These are phyloP conservation scores for Annulohypoxylon maeteangense DNA, from an alignment of 495 filamentous ascomycete species.

Conservation along the genomic window DNA sequence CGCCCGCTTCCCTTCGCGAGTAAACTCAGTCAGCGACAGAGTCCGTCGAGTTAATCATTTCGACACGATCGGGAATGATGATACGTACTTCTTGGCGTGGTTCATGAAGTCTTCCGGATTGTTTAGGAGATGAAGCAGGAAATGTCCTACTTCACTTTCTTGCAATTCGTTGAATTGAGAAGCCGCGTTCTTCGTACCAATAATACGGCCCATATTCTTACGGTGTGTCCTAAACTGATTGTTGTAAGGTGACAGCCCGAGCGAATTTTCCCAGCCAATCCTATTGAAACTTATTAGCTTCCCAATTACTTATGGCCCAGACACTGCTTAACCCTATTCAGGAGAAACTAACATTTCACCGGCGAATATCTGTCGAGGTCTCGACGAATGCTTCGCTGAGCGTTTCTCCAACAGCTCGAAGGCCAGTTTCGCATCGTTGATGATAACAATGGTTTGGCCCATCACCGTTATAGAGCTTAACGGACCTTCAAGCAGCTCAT, in stretches of 20 bases:
- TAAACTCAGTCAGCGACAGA: not conserved
- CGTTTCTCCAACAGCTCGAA: constrained; percentile 61
- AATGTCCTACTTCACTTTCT: constrained; percentile 54
- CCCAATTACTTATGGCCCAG: not conserved
- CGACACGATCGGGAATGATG: not conserved
- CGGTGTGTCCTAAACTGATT: constrained; percentile 54
- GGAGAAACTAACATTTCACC: constrained; percentile 52
- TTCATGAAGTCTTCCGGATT: constrained; percentile 50
- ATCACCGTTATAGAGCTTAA: constrained; percentile 64
- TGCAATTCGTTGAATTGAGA: constrained; percentile 53
- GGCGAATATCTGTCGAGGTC: constrained; percentile 51
- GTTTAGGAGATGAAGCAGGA: constrained; percentile 56
- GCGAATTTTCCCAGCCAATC: constrained; percentile 50
- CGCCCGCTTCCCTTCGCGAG: constrained; percentile 47
- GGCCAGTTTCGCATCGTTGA: constrained; percentile 57
- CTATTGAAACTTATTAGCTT: constrained; percentile 12
- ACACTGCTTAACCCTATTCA: not conserved
- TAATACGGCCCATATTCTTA: constrained; percentile 51
- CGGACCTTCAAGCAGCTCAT: constrained; percentile 48
- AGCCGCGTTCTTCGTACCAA: constrained; percentile 49
- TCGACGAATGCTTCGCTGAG: constrained; percentile 56
- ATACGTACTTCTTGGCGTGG: constrained; percentile 54
- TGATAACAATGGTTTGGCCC: constrained; percentile 59
- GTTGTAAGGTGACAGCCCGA: constrained; percentile 53
- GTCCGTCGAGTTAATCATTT: not conserved